Conservation (phyloP, 495 filamentous ascomycete genomes). For the Penicillium flavigenum region DNA sequence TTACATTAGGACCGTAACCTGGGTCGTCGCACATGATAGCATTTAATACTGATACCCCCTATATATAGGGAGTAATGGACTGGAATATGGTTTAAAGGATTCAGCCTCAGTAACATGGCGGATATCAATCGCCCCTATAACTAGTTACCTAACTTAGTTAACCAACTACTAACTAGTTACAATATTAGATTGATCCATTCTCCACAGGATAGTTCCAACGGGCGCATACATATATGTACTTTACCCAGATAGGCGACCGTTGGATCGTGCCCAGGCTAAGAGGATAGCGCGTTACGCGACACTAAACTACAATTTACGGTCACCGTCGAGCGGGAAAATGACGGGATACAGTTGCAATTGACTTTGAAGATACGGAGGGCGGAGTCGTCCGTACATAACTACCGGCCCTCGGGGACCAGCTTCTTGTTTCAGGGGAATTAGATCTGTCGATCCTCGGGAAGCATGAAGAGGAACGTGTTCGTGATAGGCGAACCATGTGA, state of each 20-base stretch:
- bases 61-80: not conserved
- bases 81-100: not conserved
- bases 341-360: not conserved
- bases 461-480: not conserved
- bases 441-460: constrained; percentile 3
- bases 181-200: constrained; percentile 2
- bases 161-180: too few relatives aligned
- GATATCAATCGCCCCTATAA: not conserved
- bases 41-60: not conserved
- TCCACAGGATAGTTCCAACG: constrained; percentile 11
- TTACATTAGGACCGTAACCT: not conserved
- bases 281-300: constrained; percentile 1
- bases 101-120: not conserved
- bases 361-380: not conserved
- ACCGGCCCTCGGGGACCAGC: not conserved
- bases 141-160: too few relatives aligned
- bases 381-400: not conserved
- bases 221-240: not conserved
- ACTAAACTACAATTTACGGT: not conserved
- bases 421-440: not conserved
- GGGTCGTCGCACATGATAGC: constrained; percentile 4
- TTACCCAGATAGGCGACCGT: constrained; percentile 10
- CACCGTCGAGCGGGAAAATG: not conserved
- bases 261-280: not conserved
- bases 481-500: constrained; percentile 1